These are phyloP conservation scores for Hymenoscyphus occultus DNA, from an alignment of 2,329 filamentous ascomycete species.

Conservation along the genomic window DNA sequence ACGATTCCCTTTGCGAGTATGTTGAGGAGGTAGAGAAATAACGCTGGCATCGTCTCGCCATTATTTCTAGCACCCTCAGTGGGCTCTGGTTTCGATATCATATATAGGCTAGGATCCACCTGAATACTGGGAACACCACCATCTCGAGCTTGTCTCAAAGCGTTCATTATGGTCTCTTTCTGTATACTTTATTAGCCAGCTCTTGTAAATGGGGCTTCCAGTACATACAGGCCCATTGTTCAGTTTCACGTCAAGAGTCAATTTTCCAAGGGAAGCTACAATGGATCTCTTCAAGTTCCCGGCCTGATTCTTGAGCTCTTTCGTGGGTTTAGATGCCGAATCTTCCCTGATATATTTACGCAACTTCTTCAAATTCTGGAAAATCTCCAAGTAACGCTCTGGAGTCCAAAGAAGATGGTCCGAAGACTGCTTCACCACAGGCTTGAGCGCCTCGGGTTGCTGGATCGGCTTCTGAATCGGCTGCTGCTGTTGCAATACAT, in stretches of 20 bases:
- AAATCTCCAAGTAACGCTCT: slow-evolving; percentile 53
- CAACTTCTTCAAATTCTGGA: slow-evolving; percentile 63
- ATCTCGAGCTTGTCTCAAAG: slow-evolving; percentile 53
- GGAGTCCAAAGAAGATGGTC: slow-evolving; percentile 35
- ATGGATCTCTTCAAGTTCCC: slow-evolving; percentile 72
- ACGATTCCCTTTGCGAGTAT: slow-evolving; percentile 72
- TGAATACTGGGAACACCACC: slow-evolving; percentile 48
- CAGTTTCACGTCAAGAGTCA: slow-evolving; percentile 57
- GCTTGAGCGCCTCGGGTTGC: background rate
- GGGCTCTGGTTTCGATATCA: slow-evolving; percentile 46
- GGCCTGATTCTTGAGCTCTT: slow-evolving; percentile 59
- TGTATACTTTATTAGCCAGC: slow-evolving; percentile 9
- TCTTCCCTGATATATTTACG: slow-evolving; percentile 49
- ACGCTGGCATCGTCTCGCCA: slow-evolving; percentile 53
- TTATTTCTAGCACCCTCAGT: slow-evolving; percentile 51
- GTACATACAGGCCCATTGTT: slow-evolving; percentile 56
- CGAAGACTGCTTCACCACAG: background rate
- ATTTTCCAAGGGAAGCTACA: slow-evolving; percentile 68
- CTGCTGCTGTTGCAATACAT: slow-evolving; percentile 6
- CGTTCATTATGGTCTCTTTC: slow-evolving; percentile 44
- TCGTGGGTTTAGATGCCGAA: slow-evolving; percentile 47
- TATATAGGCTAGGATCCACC: slow-evolving; percentile 54
- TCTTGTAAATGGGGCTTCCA: background rate
- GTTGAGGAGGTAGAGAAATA: slow-evolving; percentile 74
- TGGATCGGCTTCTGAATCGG: background rate